Evolutionary conservation across 2,329 filamentous ascomycete genomes (phyloP), one percentile per base, ranked within the genome.

Genomic region (Monilinia aucupariae): DNA sequence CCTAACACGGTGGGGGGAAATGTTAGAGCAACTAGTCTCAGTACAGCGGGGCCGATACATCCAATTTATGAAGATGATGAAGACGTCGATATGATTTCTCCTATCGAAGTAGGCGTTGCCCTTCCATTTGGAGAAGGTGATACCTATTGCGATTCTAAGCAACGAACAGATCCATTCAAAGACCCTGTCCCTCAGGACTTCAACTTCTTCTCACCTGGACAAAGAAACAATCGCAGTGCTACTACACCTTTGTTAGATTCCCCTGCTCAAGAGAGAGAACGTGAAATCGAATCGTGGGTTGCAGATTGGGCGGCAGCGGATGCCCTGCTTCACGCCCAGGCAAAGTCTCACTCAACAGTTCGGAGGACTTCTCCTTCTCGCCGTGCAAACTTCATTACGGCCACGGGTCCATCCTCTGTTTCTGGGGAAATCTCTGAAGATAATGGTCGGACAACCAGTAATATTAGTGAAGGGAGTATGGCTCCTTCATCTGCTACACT

Each of bases 1-100:
- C 68, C 68, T 43, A 67, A 56, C 32, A 32, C 58, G 30, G 55
- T 49, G n/a, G 51, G 30, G 10, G 55, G 49, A 15, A 80, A 82
- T 58, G 76, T 74, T 50, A 76, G 81, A 58, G 74, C 67, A 8
- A 72, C 78, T 39, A 79, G 76, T 63, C 78, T 80, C 22, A 78
- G 78, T 9, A 73, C 72, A 53, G 79, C 81, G 39, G 80, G 80
- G 3, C 76, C 78, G 30, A 87, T 87, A 32, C 84, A 86, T 70
- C 82, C 84, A 0, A 88, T 88, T 52, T 84, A 85, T 15, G 85
- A 87, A 64, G 85, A 86, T 66, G 82, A 85, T 58, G 82, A 84
- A 63, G 77, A 77, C 32, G 70, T 69, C 45, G 60, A 56, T 12
- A 47, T 61, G 20, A 56, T 63, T 25, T 64, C 53, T 9, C 59